Conservation (phyloP, 345 rosid species). For the Camelina sativa region DNA sequence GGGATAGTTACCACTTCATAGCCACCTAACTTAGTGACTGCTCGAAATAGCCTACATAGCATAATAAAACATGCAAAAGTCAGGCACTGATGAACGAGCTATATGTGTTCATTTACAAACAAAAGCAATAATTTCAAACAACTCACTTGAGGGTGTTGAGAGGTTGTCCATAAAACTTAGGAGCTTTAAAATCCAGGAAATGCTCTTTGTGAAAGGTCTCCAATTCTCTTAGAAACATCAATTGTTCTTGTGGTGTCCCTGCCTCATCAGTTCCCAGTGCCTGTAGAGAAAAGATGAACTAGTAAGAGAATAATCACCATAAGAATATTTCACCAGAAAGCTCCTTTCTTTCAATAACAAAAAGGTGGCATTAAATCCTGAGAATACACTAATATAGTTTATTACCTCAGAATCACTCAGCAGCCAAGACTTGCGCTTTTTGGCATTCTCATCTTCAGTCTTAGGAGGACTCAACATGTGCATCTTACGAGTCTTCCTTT, state of each 20-base stretch:
- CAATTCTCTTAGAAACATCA: slow-evolving; percentile 71
- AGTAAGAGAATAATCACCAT: slow-evolving; percentile 16
- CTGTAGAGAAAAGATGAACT: slow-evolving; percentile 46
- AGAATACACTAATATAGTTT: neutral
- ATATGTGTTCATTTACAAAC: slow-evolving; percentile 6
- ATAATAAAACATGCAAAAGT: slow-evolving; percentile 29
- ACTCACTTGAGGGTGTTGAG: slow-evolving; percentile 80
- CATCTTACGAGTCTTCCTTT: slow-evolving; percentile 37
- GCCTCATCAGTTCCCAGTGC: slow-evolving; percentile 59
- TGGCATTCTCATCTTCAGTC: slow-evolving; percentile 42
- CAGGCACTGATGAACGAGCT: slow-evolving; percentile 28
- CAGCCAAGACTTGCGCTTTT: slow-evolving; percentile 67
- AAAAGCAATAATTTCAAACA: slow-evolving; percentile 31
- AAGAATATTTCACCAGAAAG: slow-evolving; percentile 15
- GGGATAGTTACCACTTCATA: slow-evolving; percentile 75
- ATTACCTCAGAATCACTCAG: slow-evolving; percentile 62
- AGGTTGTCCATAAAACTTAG: slow-evolving; percentile 77
- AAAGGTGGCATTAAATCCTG: slow-evolving; percentile 1
- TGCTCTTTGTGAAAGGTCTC: slow-evolving; percentile 63
- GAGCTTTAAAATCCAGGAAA: slow-evolving; percentile 72
- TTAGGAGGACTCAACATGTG: slow-evolving; percentile 34
- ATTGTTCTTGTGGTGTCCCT: slow-evolving; percentile 73
- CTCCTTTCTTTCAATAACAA: slow-evolving; percentile 15
- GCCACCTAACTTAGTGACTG: slow-evolving; percentile 82
- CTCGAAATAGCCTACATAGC: slow-evolving; percentile 76